phyloP scores from a whole-genome alignment of 495 filamentous ascomycete species.

The Chaetomium fimeti region DNA sequence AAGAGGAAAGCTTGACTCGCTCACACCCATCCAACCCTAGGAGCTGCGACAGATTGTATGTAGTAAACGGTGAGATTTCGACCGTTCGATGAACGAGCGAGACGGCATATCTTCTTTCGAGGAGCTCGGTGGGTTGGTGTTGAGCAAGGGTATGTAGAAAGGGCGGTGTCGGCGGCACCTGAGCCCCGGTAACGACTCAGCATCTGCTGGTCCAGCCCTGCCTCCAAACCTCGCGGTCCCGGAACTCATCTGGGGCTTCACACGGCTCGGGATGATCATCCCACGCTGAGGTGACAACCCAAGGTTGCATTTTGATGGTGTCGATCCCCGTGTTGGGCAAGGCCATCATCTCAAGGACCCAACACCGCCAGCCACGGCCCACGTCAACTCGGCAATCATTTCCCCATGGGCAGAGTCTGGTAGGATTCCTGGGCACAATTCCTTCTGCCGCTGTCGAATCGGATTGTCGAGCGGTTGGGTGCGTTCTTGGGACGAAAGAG shows the following conservation, averaged over 20 bases:
- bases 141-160: not conserved
- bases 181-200: too few species aligned
- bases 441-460: slow-evolving; percentile 13
- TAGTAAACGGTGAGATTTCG: not conserved
- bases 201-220: not conserved
- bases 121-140: not conserved
- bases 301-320: slow-evolving; percentile 15
- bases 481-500: not conserved
- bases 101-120: not conserved
- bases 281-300: slow-evolving; percentile 19
- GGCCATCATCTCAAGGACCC: slow-evolving; percentile 4
- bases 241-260: not conserved
- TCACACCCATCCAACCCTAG: not conserved
- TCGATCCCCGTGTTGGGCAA: not conserved
- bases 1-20: not conserved
- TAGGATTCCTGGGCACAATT: not conserved
- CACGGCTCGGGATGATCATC: slow-evolving; percentile 18
- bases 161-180: slow-evolving; percentile 1
- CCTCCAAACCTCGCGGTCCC: not conserved
- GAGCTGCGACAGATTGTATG: not conserved
- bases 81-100: not conserved
- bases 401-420: not conserved
- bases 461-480: not conserved
- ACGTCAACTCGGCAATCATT: not conserved
- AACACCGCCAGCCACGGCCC: not conserved